These are phyloP conservation scores for Brassica cretica DNA, from an alignment of 345 rosid genomes.

Conservation along the genomic window DNA sequence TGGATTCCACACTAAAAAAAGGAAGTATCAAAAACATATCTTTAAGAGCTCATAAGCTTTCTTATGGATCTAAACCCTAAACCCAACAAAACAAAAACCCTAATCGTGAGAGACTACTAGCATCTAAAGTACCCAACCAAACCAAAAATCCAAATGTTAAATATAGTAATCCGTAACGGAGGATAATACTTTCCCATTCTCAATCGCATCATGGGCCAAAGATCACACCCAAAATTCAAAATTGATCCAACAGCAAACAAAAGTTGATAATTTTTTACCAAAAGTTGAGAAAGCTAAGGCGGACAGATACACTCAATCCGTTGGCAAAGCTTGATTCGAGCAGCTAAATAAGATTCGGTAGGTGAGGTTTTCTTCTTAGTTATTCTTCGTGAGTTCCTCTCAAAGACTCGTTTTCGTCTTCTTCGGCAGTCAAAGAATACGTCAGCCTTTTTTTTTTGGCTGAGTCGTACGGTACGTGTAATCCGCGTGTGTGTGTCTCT, in stretches of 20 bases:
- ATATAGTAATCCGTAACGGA: neutral
- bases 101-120: neutral
- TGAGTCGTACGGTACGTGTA: neutral
- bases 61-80: neutral
- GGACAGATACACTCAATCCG: neutral
- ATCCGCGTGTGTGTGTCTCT: neutral
- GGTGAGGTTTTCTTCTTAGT: conserved; percentile 1
- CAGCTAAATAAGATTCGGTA: neutral
- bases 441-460: neutral
- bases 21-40: neutral
- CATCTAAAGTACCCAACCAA: conserved; percentile 1
- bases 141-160: conserved; percentile 1
- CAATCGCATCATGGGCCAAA: neutral
- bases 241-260: neutral
- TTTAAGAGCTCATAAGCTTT: neutral
- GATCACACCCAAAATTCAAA: neutral
- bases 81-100: neutral
- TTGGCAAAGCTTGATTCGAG: conserved; percentile 9
- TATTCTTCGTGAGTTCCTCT: conserved; percentile 18
- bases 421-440: conserved; percentile 34
- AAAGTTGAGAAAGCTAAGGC: neutral
- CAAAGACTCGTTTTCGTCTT: conserved; percentile 20
- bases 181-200: neutral
- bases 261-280: neutral
- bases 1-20: neutral